Base-by-base conservation (phyloP, 805 yeast genomes). In the Danielozyma ontarioensis region DNA sequence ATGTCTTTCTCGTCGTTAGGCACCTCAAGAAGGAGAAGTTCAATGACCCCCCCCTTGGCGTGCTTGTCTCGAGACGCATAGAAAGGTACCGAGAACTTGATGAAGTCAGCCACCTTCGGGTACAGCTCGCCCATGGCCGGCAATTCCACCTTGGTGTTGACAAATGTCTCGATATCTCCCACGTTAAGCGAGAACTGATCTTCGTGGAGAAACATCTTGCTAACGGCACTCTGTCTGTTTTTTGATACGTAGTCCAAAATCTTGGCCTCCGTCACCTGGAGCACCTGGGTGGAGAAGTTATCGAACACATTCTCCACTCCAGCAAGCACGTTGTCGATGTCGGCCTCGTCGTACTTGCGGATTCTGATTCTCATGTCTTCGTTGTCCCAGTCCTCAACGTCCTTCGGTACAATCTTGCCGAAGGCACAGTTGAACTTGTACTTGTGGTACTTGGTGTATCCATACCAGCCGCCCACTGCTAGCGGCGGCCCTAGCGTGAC, bases 271-370 rank as follows among this genome's bases (percentile, higher is more conserved):
- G 53, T 42, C 4, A 50, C 21, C 5, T 55, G 50, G 3, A 55
- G 27, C 3, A 64, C 41, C 34, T 64, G 61, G 5, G 33, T 25
- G 27, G 46, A 55, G 38, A 64, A 58, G 32, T 53, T 50, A 34
- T 62, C 70, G 41, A 46, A 64, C 42, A 61, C 62, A 35, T 50
- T 60, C 10, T 65, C 70, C 15, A 64, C 45, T 4, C 70, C 70
- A 13, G 45, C 35, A 12, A 56, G 15, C 11, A 62, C 65, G 34
- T 57, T 55, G 15, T 44, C 40, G 2, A 60, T 29, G 19, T 45
- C 49, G 14, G 54, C 40, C 37, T 62, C 69, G 39, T 66, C 64
- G 42, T 66, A 66, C 17, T 39, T 38, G 19, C 37, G 34, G n/a
- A 59, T 39, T 7, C 44, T 34, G 17, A 62, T 39, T 10, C 23